phyloP scores from a whole-genome alignment of 1,284 basidiomycete genomes.

The Ceratobasidium sp. region DNA sequence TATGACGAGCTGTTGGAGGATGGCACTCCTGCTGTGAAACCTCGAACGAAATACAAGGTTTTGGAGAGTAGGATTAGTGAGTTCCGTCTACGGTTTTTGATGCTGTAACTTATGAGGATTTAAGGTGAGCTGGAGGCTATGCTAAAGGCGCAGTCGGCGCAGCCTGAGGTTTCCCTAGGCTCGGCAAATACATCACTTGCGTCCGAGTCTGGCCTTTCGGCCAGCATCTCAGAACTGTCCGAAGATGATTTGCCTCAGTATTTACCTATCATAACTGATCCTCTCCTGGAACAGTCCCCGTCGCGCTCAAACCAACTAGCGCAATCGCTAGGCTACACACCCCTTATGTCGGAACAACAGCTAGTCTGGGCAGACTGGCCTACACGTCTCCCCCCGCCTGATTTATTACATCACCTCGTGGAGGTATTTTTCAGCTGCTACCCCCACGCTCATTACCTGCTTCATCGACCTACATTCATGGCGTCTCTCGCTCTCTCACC shows the following conservation, averaged over 20 bases:
- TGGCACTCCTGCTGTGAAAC: constrained; percentile 62
- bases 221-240: constrained; percentile 3
- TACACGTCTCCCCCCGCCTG: constrained; percentile 50
- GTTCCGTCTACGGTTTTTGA: constrained; percentile 52
- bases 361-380: constrained; percentile 73
- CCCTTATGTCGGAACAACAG: constrained; percentile 47
- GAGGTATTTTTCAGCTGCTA: constrained; percentile 46
- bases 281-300: not conserved
- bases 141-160: constrained; percentile 50
- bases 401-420: constrained; percentile 44
- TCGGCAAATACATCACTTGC: constrained; percentile 43
- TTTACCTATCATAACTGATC: not conserved
- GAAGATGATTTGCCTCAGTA: not conserved
- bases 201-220: constrained; percentile 19
- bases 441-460: constrained; percentile 39
- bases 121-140: constrained; percentile 72
- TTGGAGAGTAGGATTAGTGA: constrained; percentile 73
- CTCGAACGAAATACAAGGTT: constrained; percentile 64
- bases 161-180: constrained; percentile 54
- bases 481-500: constrained; percentile 38
- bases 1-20: constrained; percentile 66
- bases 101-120: constrained; percentile 11
- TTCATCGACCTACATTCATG: constrained; percentile 48
- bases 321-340: not conserved
- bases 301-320: not conserved